A percentile compares a stretch with the other conserved stretches of the same genome.
These are phyloP conservation scores for Naganishia antarctica DNA, from an alignment of 768 basidiomycete species.

Conservation along the genomic window DNA sequence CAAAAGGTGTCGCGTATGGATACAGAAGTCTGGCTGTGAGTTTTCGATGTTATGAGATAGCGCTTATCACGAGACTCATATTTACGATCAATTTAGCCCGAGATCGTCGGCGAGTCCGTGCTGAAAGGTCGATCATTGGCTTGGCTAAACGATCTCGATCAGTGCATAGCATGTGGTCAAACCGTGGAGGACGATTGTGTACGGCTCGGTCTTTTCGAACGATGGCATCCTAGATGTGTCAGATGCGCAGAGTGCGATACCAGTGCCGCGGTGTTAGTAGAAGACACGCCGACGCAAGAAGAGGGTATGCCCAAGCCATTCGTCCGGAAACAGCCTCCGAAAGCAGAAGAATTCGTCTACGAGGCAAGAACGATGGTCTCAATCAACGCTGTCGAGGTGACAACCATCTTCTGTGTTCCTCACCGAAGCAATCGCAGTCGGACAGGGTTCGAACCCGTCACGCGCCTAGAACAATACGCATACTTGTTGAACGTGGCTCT, in stretches of 20 bases:
- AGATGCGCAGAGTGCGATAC: conserved; percentile 56
- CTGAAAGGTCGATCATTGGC: conserved; percentile 38
- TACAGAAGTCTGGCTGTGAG: conserved; percentile 88
- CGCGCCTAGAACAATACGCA: conserved; percentile 92
- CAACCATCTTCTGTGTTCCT: conserved; percentile 66
- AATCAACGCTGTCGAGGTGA: conserved; percentile 36
- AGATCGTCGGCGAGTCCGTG: conserved; percentile 46
- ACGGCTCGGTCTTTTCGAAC: conserved; percentile 86
- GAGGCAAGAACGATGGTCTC: conserved; percentile 58
- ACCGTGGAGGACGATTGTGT: conserved; percentile 98
- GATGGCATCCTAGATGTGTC: conserved; percentile 96
- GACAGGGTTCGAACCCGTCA: conserved; percentile 80
- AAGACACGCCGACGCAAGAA: conserved; percentile 38
- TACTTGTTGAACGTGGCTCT: conserved; percentile 94
- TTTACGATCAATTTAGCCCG: conserved; percentile 33
- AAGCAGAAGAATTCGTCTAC: conserved; percentile 72
- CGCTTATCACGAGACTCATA: conserved; percentile 25
- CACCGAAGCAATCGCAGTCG: conserved; percentile 67
- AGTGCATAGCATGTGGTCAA: conserved; percentile 78
- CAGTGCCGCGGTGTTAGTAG: conserved; percentile 16
- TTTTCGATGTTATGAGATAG: conserved; percentile 56
- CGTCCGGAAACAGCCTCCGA: conserved; percentile 70
- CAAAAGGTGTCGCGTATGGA: conserved; percentile 82
- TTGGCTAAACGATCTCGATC: conserved; percentile 54
- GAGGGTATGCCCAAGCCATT: conserved; percentile 53